Base-by-base conservation (phyloP, 305 asterid genomes). In the Fraxinus xanthoxyloides region DNA sequence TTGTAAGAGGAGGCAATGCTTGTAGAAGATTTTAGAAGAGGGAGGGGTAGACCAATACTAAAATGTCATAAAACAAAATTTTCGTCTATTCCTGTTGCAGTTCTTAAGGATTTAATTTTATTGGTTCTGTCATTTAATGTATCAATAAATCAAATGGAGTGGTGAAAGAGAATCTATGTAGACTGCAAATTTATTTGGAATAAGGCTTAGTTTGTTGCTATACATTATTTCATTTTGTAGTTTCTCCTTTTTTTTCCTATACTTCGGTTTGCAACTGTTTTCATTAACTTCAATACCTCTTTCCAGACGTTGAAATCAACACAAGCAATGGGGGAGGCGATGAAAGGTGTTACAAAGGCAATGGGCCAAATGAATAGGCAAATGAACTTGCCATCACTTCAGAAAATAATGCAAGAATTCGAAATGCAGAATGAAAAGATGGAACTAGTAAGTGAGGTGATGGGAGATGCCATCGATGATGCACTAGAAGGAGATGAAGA, bases 241-340 rank as follows among this genome's bases (percentile, higher is more conserved):
- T 56, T 19, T 19, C 26, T 17, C 67, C 28, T 34, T 4, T 34
- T 0, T 56, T 56, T 56, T 19, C 12, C 8, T 5, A n/a, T 56
- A 56, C 24, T 56, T 56, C 2, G 7, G 10, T 56, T 56, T 56
- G 67, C 26, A 19, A 56, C n/a, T 43, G 1, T 54, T n/a, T 54
- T n/a, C 63, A 15, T 15, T 54, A 54, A 15, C 63, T 15, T n/a
- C 63, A 54, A 54, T 54, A 15, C 63, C 63, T 15, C 21, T 79
- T 76, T 51, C 77, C 88, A 96, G 99, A 96, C 98, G 6, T 85
- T 96, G 83, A 96, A 96, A 86, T 96, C 99, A 19, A 96, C 99
- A 36, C 99, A 96, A 91, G 99, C 99, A 79, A 95, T 95, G 99
- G 99, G 99, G 61, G 99, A 94, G 90, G 99, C 99, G 81, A 95